phyloP scores from a whole-genome alignment of 441 rosid species.

The Eruca vesicaria region DNA sequence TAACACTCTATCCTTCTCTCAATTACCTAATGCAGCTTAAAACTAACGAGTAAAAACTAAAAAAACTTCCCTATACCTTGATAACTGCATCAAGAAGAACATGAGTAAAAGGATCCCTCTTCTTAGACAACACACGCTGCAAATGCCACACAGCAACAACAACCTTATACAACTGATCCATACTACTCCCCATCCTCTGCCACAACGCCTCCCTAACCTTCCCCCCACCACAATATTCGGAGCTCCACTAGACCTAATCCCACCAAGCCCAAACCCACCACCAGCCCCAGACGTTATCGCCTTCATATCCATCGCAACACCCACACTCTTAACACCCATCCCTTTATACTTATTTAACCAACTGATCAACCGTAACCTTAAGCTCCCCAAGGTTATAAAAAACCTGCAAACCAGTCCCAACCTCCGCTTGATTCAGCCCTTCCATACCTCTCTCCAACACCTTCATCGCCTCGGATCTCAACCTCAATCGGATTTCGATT shows the following conservation, averaged over 20 bases:
- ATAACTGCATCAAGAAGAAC: constrained; percentile 93
- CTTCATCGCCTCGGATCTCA: constrained; percentile 73
- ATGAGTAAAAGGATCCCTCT: constrained; percentile 95
- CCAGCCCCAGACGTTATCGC: constrained; percentile 56
- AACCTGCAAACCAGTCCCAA: constrained; percentile 94
- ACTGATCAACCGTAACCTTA: constrained; percentile 66
- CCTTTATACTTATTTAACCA: constrained; percentile 78
- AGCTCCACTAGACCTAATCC: constrained; percentile 84
- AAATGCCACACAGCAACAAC: constrained; percentile 93
- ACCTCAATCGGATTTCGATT: constrained; percentile 54
- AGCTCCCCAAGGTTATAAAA: constrained; percentile 93
- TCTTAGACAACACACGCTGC: constrained; percentile 95
- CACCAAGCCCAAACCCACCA: constrained; percentile 82
- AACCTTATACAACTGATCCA: constrained; percentile 82
- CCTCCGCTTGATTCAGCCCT: constrained; percentile 94
- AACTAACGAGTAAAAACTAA: background rate
- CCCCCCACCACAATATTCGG: constrained; percentile 92
- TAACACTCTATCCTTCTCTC: background rate
- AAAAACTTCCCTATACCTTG: background rate
- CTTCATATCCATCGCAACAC: constrained; percentile 87
- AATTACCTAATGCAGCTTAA: constrained; percentile 8
- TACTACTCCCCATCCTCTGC: constrained; percentile 86
- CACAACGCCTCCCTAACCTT: constrained; percentile 88
- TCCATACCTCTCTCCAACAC: constrained; percentile 94
- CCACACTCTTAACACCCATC: constrained; percentile 75